phyloP scores from a whole-genome alignment of 2,329 filamentous ascomycete species.

The Fusarium temperatum region DNA sequence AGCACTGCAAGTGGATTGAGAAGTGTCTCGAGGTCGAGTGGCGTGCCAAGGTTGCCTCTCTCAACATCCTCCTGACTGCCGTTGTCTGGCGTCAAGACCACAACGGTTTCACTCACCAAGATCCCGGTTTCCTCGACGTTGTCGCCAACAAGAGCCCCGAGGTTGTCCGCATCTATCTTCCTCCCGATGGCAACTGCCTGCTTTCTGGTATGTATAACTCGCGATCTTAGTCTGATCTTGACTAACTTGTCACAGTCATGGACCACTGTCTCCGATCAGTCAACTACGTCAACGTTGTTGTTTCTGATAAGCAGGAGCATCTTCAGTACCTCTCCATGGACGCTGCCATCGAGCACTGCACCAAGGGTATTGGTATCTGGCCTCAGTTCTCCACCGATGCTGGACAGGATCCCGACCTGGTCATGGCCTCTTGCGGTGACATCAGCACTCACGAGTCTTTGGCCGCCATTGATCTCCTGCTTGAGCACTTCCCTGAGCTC shows the following conservation, averaged over 20 bases:
- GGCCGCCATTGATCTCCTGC: slow-evolving; percentile 77
- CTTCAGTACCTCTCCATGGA: slow-evolving; percentile 80
- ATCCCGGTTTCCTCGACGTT: slow-evolving; percentile 82
- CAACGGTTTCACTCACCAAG: slow-evolving; percentile 85
- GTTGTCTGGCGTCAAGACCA: slow-evolving; percentile 86
- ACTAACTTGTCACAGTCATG: slow-evolving; percentile 59
- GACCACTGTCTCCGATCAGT: slow-evolving; percentile 77
- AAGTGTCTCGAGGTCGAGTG: slow-evolving; percentile 83
- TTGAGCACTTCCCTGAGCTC: slow-evolving; percentile 75
- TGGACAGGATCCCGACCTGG: slow-evolving; percentile 73
- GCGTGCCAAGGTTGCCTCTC: slow-evolving; percentile 76
- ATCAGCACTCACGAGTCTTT: slow-evolving; percentile 78
- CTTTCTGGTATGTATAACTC: slow-evolving; percentile 60
- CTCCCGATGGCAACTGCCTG: slow-evolving; percentile 81
- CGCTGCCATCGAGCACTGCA: slow-evolving; percentile 77
- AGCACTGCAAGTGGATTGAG: slow-evolving; percentile 86
- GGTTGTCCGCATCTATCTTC: slow-evolving; percentile 82
- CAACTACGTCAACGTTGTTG: slow-evolving; percentile 85
- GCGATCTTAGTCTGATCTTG: not conserved
- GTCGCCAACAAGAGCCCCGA: slow-evolving; percentile 83
- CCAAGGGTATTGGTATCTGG: slow-evolving; percentile 83
- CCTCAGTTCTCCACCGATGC: slow-evolving; percentile 77
- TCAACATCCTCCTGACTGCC: slow-evolving; percentile 82
- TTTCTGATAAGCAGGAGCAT: slow-evolving; percentile 82
- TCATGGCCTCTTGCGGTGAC: slow-evolving; percentile 81